Conservation (phyloP, 495 filamentous ascomycete genomes). For the Penicillium macrosclerotiorum region DNA sequence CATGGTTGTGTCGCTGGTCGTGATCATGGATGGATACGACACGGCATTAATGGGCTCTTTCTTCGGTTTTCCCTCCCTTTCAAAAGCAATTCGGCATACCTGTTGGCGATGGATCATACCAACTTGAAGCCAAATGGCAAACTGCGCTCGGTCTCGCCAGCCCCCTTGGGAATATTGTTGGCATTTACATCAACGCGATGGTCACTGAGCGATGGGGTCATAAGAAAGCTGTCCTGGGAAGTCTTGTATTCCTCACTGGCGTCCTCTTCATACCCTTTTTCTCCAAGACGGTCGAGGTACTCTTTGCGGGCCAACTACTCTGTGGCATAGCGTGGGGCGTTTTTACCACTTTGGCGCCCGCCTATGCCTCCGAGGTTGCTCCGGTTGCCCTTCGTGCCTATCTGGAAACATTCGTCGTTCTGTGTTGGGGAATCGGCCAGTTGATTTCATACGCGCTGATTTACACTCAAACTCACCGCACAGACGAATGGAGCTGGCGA, state of each 20-base stretch:
- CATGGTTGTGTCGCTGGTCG: slow-evolving; percentile 44
- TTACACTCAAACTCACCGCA: slow-evolving; percentile 50
- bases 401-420: slow-evolving; percentile 71
- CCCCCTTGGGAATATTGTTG: slow-evolving; percentile 51
- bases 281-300: slow-evolving; percentile 21
- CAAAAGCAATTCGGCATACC: slow-evolving; percentile 61
- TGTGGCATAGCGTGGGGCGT: slow-evolving; percentile 75
- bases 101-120: slow-evolving; percentile 19
- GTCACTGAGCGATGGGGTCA: slow-evolving; percentile 49
- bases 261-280: slow-evolving; percentile 1
- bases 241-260: neutral
- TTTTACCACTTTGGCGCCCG: slow-evolving; percentile 70
- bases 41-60: slow-evolving; percentile 44
- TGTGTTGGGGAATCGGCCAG: slow-evolving; percentile 74
- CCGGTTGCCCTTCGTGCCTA: slow-evolving; percentile 66
- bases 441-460: slow-evolving; percentile 67
- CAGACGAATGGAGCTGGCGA: slow-evolving; percentile 60
- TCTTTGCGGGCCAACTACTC: slow-evolving; percentile 67
- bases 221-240: neutral
- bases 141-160: slow-evolving; percentile 61
- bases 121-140: slow-evolving; percentile 42
- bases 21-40: slow-evolving; percentile 56
- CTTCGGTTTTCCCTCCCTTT: slow-evolving; percentile 48
- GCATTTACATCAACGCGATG: slow-evolving; percentile 70
- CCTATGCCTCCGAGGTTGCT: slow-evolving; percentile 73